Evolutionary conservation across 2,329 filamentous ascomycete genomes (phyloP).

Genomic region (Ophiosphaerella herpotricha): DNA sequence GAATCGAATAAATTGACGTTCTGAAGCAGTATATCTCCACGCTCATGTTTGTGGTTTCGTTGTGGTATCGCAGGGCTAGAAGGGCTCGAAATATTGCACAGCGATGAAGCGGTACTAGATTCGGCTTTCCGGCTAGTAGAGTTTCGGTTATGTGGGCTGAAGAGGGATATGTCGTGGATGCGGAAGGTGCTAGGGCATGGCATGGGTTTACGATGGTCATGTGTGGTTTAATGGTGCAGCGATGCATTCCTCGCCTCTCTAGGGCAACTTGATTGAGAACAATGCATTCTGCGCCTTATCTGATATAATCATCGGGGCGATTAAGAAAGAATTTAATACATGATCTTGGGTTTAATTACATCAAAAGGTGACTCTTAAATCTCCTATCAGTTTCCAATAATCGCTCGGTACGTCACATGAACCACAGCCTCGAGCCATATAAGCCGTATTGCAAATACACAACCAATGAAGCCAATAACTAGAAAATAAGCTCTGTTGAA

Average conservation of each 20-base stretch:
- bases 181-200: not conserved
- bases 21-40: slow-evolving; percentile 1
- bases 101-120: not conserved
- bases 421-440: no score
- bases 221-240: not conserved
- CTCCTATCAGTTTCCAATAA: no score
- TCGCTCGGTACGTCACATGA: no score
- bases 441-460: no score
- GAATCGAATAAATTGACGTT: slow-evolving; percentile 1
- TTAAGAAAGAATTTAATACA: no score
- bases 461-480: no score
- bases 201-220: not conserved
- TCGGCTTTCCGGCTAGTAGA: not conserved
- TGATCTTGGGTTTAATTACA: no score
- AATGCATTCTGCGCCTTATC: not conserved
- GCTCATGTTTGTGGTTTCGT: slow-evolving; percentile 1
- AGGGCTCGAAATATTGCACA: slow-evolving; percentile 17
- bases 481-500: no score
- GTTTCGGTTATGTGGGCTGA: not conserved
- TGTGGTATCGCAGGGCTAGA: slow-evolving; percentile 21
- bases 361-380: no score
- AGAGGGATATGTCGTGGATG: not conserved
- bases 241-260: slow-evolving; percentile 5
- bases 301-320: no score
- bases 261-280: not conserved